phyloP scores from a whole-genome alignment of 2,329 filamentous ascomycete species.

The Fulvia fulva region DNA sequence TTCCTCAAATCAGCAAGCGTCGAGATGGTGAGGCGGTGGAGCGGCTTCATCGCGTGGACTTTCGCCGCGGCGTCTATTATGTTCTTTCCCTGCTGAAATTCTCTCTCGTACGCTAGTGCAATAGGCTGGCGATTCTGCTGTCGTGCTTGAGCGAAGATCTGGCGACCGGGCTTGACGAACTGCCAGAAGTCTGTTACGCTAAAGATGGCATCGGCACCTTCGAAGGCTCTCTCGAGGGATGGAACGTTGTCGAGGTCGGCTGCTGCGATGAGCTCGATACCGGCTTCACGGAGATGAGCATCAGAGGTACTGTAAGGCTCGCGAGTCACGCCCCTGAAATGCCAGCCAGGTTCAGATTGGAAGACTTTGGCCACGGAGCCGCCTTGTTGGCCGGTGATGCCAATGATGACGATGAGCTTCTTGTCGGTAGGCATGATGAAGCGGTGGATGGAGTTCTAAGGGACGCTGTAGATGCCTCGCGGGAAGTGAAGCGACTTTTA shows the following conservation, averaged over 20 bases:
- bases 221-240: constrained; percentile 33
- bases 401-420: constrained; percentile 36
- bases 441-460: not conserved
- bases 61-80: constrained; percentile 26
- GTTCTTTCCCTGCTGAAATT: constrained; percentile 30
- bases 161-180: constrained; percentile 17
- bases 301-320: constrained; percentile 36
- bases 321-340: constrained; percentile 39
- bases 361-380: constrained; percentile 25
- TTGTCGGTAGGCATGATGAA: constrained; percentile 2
- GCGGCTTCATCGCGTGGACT: constrained; percentile 4
- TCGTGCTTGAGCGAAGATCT: constrained; percentile 15
- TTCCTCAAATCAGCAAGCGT: constrained; percentile 36
- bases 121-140: constrained; percentile 20
- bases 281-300: constrained; percentile 26
- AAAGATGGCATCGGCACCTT: constrained; percentile 37
- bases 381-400: constrained; percentile 32
- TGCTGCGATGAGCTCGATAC: constrained; percentile 35
- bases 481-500: too few species aligned
- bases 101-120: constrained; percentile 23
- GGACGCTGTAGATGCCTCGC: too few species aligned
- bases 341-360: constrained; percentile 14
- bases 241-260: constrained; percentile 31
- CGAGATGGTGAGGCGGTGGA: constrained; percentile 39
- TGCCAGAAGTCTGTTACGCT: constrained; percentile 36